Evolutionary conservation across 2,329 filamentous ascomycete species (phyloP).

Genomic region (Colletotrichum orbiculare): DNA sequence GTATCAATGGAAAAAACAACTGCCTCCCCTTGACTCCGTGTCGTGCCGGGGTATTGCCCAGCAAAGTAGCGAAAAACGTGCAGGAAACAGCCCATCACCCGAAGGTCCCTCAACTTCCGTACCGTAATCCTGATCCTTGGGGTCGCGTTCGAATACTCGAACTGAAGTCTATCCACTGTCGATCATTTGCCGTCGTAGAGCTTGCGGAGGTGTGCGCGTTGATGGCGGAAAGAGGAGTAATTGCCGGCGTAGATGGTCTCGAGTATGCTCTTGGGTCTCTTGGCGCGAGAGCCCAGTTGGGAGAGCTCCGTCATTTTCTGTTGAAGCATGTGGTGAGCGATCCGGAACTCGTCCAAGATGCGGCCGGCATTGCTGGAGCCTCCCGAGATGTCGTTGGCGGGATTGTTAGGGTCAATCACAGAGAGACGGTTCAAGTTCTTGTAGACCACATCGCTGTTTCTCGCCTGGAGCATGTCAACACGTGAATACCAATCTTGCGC

Average conservation of each 20-base stretch:
- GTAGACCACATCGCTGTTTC: constrained; percentile 55
- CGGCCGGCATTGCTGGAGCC: constrained; percentile 78
- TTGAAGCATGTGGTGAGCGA: constrained; percentile 69
- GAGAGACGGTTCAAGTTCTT: constrained; percentile 76
- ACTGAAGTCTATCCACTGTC: background rate
- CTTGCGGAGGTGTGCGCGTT: constrained; percentile 71
- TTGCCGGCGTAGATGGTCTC: constrained; percentile 79
- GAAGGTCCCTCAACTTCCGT: constrained; percentile 7
- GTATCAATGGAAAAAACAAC: constrained; percentile 34
- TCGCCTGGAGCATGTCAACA: constrained; percentile 10
- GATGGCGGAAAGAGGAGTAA: constrained; percentile 78
- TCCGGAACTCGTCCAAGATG: constrained; percentile 76
- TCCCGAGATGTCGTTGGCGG: constrained; percentile 88
- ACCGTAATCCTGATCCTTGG: constrained; percentile 1
- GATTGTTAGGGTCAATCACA: constrained; percentile 92
- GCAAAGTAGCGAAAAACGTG: constrained; percentile 22
- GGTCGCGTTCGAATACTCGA: constrained; percentile 1
- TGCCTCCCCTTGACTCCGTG: constrained; percentile 34
- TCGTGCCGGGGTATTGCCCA: constrained; percentile 13
- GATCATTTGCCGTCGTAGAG: constrained; percentile 53
- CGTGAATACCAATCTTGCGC: too few species aligned
- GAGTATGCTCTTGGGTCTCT: constrained; percentile 68
- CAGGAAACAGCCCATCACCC: constrained; percentile 19
- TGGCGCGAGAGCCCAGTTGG: constrained; percentile 42
- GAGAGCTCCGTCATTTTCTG: constrained; percentile 67